Evolutionary conservation across 306 rosid species (phyloP).

Genomic region (Echinosophora koreensis): DNA sequence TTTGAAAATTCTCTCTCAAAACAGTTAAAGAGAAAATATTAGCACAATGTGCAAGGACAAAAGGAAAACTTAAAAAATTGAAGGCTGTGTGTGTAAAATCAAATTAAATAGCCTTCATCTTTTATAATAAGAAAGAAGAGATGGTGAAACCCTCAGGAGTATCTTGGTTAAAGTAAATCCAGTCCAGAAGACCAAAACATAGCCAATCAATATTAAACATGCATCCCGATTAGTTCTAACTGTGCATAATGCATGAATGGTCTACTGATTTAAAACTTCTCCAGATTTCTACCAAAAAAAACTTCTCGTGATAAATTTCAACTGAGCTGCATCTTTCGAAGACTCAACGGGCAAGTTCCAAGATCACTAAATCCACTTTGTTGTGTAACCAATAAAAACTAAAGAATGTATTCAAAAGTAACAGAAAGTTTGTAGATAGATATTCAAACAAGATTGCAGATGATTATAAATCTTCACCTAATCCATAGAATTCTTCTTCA

Average conservation of each 20-base stretch:
- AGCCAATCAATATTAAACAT: slow-evolving; percentile 1
- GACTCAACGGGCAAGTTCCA: slow-evolving; percentile 16
- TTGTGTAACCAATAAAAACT: slow-evolving; percentile 1
- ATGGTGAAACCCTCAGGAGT: neutral
- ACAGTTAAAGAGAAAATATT: neutral
- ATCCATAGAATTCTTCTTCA: slow-evolving; percentile 89
- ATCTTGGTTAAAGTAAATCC: slow-evolving; percentile 6
- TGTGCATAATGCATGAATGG: slow-evolving; percentile 16
- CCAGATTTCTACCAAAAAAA: no score
- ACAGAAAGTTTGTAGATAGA: slow-evolving; percentile 11
- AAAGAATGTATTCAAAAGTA: slow-evolving; percentile 19
- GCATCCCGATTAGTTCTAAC: slow-evolving; percentile 26
- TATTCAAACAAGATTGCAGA: slow-evolving; percentile 32
- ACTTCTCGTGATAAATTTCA: slow-evolving; percentile 1
- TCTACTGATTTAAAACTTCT: slow-evolving; percentile 3
- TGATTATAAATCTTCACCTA: slow-evolving; percentile 61
- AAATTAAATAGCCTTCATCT: slow-evolving; percentile 15
- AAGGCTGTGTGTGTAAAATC: neutral
- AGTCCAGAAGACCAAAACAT: slow-evolving; percentile 4
- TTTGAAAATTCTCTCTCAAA: slow-evolving; percentile 13
- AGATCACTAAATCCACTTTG: slow-evolving; percentile 17
- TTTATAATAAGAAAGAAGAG: neutral
- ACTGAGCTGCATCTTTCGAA: neutral
- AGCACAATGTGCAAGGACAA: neutral
- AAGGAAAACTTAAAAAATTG: slow-evolving; percentile 4